Evolutionary conservation across 495 filamentous ascomycete species (phyloP).

Genomic region (Xylaria castorea): DNA sequence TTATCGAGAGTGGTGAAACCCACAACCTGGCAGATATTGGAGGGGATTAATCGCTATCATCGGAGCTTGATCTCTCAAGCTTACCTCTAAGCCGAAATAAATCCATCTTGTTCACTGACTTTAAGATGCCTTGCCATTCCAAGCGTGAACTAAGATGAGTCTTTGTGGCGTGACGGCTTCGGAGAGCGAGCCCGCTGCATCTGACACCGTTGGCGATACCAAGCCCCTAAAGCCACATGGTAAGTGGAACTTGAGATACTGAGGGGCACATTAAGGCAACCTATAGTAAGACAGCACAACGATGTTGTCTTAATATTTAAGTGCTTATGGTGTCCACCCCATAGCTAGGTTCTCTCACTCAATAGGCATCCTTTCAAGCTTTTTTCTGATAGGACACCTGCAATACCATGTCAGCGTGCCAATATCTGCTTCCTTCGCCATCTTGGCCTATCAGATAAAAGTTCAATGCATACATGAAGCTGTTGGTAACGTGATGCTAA

Average conservation of each 20-base stretch:
- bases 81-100: no score
- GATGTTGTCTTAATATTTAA: neutral
- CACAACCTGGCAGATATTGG: neutral
- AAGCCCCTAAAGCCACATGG: neutral
- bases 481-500: neutral
- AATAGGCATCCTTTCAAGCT: neutral
- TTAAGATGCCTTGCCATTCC: constrained; percentile 1
- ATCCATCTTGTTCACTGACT: neutral
- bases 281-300: neutral
- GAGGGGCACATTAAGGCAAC: neutral
- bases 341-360: neutral
- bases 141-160: neutral
- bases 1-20: no score
- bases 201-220: neutral
- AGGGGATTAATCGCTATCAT: neutral
- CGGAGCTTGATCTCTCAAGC: neutral
- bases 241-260: neutral
- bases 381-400: neutral
- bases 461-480: constrained; percentile 6
- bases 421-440: neutral
- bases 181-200: neutral
- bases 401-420: neutral
- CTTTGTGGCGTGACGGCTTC: neutral
- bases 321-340: neutral
- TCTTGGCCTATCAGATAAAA: neutral